Conservation (phyloP, 768 basidiomycete genomes). For the Leccinum fibrillosum region DNA sequence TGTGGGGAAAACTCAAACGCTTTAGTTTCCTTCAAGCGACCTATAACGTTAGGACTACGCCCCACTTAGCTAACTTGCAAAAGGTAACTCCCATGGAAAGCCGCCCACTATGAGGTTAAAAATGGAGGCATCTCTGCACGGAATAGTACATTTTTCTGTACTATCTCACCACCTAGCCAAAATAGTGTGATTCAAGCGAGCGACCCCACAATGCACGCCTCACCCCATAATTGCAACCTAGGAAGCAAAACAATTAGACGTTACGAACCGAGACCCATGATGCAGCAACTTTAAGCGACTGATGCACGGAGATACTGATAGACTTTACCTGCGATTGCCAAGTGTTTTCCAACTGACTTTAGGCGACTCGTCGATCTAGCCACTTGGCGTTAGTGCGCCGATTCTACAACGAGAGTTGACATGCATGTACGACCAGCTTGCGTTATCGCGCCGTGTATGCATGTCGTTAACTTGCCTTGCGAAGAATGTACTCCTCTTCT, state of each 20-base stretch:
- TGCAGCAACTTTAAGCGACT: slow-evolving; percentile 1
- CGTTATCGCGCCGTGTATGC: neutral
- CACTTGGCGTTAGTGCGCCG: slow-evolving; percentile 15
- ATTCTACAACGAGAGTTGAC: neutral
- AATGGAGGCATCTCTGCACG: slow-evolving; percentile 69
- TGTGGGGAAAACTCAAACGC: slow-evolving; percentile 64
- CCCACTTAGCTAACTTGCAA: slow-evolving; percentile 3
- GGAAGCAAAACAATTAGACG: neutral
- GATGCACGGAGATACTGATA: neutral
- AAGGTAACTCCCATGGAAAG: slow-evolving; percentile 1
- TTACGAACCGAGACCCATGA: neutral
- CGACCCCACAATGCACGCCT: neutral
- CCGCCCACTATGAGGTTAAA: slow-evolving; percentile 59
- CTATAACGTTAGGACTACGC: slow-evolving; percentile 76
- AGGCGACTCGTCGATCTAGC: slow-evolving; percentile 75
- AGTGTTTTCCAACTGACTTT: slow-evolving; percentile 77
- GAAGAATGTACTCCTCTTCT: slow-evolving; percentile 74
- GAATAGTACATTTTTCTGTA: slow-evolving; percentile 64
- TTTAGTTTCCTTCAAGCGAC: slow-evolving; percentile 62
- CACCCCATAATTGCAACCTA: slow-evolving; percentile 76
- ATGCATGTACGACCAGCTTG: neutral
- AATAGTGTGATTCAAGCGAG: slow-evolving; percentile 3
- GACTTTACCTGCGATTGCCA: slow-evolving; percentile 12
- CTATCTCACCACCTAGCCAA: slow-evolving; percentile 66
- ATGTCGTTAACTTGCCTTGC: slow-evolving; percentile 52